Percentiles rank a stretch among this genome's conserved stretches.
These are phyloP conservation scores for Kazachstania taianensis DNA, from an alignment of 805 yeast species.

Conservation along the genomic window DNA sequence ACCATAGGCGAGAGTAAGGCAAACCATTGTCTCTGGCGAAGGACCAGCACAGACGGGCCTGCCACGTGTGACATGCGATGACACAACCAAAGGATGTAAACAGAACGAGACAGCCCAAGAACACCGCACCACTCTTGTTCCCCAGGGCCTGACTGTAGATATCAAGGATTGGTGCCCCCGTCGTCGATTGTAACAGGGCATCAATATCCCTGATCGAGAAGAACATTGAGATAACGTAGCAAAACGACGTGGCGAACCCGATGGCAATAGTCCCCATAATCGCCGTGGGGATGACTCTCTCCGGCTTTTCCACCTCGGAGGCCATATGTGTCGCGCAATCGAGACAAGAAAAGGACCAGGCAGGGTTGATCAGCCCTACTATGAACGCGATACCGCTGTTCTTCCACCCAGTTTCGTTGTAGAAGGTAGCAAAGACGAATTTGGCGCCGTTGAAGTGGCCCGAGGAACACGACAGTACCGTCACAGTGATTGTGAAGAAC, in stretches of 20 bases:
- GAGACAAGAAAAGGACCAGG: slow-evolving; percentile 60
- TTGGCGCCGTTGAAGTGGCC: slow-evolving; percentile 44
- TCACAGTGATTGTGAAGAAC: slow-evolving; percentile 45
- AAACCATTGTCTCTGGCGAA: slow-evolving; percentile 63
- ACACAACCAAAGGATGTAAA: slow-evolving; percentile 54
- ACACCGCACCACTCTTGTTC: slow-evolving; percentile 48
- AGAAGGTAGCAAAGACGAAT: slow-evolving; percentile 50
- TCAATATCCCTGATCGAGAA: slow-evolving; percentile 50
- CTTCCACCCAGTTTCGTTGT: slow-evolving; percentile 55
- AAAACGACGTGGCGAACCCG: slow-evolving; percentile 54
- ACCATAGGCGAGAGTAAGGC: slow-evolving; percentile 47
- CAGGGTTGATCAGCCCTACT: slow-evolving; percentile 58
- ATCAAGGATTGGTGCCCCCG: slow-evolving; percentile 58
- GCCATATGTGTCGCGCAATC: slow-evolving; percentile 70
- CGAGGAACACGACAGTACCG: slow-evolving; percentile 45
- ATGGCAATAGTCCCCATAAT: slow-evolving; percentile 58
- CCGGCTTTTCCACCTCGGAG: slow-evolving; percentile 54
- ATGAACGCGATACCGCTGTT: slow-evolving; percentile 52
- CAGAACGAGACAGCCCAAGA: slow-evolving; percentile 41
- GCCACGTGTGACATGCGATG: slow-evolving; percentile 62
- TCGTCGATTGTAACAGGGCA: slow-evolving; percentile 36
- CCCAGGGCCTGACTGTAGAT: slow-evolving; percentile 50
- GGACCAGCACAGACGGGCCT: slow-evolving; percentile 62
- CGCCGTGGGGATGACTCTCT: slow-evolving; percentile 53
- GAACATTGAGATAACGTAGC: slow-evolving; percentile 48